Conservation (phyloP, 352 stramenopile genomes). For the Saprolegnia diclina region DNA sequence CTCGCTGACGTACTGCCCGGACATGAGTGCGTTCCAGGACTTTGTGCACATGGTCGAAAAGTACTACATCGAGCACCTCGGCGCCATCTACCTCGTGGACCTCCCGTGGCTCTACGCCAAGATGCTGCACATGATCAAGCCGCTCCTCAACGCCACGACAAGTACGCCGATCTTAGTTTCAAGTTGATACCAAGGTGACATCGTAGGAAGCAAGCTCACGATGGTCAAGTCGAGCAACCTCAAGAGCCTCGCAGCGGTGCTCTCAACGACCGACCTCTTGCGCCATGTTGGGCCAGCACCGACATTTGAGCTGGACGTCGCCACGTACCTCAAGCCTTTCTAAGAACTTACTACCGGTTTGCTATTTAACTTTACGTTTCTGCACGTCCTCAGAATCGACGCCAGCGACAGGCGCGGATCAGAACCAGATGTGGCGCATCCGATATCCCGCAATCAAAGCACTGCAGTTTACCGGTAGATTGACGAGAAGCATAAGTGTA, state of each 20-base stretch:
- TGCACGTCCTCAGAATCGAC: too few relatives aligned
- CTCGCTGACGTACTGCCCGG: constrained; percentile 18
- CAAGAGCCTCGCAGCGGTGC: not conserved
- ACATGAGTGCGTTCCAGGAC: constrained; percentile 13
- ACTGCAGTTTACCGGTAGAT: too few relatives aligned
- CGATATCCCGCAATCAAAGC: too few relatives aligned
- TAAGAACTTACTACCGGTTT: not conserved
- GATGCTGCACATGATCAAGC: constrained; percentile 22
- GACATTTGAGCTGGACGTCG: constrained; percentile 17
- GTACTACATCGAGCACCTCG: constrained; percentile 19
- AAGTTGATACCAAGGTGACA: not conserved
- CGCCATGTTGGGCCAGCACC: constrained; percentile 9
- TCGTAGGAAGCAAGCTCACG: constrained; percentile 23
- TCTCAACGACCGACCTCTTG: constrained; percentile 6
- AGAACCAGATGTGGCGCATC: too few relatives aligned
- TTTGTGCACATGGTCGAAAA: constrained; percentile 26
- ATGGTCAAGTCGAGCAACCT: constrained; percentile 18
- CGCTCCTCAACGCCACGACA: constrained; percentile 14
- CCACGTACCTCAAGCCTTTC: constrained; percentile 1
- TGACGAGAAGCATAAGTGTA: too few relatives aligned
- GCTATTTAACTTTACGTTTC: not conserved
- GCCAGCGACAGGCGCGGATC: too few relatives aligned
- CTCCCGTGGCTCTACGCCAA: constrained; percentile 21
- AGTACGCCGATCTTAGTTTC: not conserved
- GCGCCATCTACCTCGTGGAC: constrained; percentile 14